Conservation (phyloP, 768 basidiomycete genomes). For the Leccinum sublutescens region DNA sequence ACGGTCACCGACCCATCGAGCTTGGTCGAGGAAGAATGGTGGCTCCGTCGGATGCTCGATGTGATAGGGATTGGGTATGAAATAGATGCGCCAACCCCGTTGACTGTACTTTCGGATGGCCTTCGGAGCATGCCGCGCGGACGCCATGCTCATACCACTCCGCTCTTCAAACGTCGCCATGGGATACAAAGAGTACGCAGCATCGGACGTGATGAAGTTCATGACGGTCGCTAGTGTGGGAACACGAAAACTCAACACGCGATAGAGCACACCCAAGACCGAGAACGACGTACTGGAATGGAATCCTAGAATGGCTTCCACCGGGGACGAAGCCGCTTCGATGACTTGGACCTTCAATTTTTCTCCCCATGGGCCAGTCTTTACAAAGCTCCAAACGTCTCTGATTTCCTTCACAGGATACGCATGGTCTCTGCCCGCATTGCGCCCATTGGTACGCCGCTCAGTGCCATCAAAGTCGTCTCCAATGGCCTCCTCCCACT, state of each 20-base stretch:
- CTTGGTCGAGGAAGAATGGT: conserved; percentile 19
- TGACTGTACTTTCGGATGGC: no score
- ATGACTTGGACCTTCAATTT: conserved; percentile 42
- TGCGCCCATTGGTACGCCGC: background rate
- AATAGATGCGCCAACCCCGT: no score
- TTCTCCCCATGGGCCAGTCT: background rate
- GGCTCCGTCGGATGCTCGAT: background rate
- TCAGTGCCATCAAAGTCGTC: conserved; percentile 18
- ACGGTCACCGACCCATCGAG: conserved; percentile 33
- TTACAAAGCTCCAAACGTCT: conserved; percentile 28
- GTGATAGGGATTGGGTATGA: conserved; percentile 1
- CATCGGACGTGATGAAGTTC: conserved; percentile 41
- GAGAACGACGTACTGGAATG: conserved; percentile 42
- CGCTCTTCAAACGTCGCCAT: no score
- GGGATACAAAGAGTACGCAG: no score
- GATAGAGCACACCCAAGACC: background rate
- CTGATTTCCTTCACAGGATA: conserved; percentile 7
- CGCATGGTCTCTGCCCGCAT: fast-evolving
- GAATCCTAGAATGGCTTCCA: conserved; percentile 39
- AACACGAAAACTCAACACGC: conserved; percentile 13
- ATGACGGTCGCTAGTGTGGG: conserved; percentile 10
- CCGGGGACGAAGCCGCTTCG: conserved; percentile 18
- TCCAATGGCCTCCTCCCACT: conserved; percentile 12
- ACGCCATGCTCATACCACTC: no score
- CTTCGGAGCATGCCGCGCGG: background rate